Base-by-base conservation (phyloP, 129 eudicot genomes). In the Solidago caesia region DNA sequence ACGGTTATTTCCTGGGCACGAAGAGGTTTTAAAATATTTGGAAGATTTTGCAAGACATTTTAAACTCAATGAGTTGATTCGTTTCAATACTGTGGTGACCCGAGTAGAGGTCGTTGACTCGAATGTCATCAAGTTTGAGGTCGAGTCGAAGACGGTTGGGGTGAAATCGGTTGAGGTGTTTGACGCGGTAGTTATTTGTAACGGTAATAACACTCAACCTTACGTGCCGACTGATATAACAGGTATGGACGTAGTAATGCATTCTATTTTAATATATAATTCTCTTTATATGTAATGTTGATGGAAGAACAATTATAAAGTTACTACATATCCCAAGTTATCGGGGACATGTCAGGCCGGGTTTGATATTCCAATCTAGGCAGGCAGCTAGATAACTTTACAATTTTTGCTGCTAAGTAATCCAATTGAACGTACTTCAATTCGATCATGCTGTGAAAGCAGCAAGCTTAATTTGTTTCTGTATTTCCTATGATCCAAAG, bases 121-220 rank as follows among this genome's bases (percentile, higher is more conserved):
- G 26, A 65, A 67, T 7, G 26, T 13, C 52, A 76, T 59, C 47
- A 44, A 58, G 76, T 88, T 90, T 83, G 76, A 77, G 43, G 97
- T 91, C 42, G 86, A 84, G 83, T 86, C 84, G 21, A 82, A 77
- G 39, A 76, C 39, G 16, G 6, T 16, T 26, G 82, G 76, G 68
- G 15, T 6, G 82, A 67, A 65, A 21, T 73, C 10, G 55, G 70
- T 26, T 16, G 90, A 86, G 68, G 70, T 73, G 57, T 91, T 82
- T 66, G 92, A 91, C n/a, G 92, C 92, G 4, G 92, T 91, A 14
- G 87, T 91, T 63, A 80, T 91, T 58, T 86, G 92, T 56, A 86
- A 56, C 43, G 96, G 97, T 26, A 85, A 83, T 42, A 49, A 74
- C 27, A 84, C 80, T 75, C 65, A 80, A 26, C 97, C 97, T 0